These are phyloP conservation scores for Colletotrichum graminicola DNA, from an alignment of 2,329 filamentous ascomycete genomes.

Conservation along the genomic window DNA sequence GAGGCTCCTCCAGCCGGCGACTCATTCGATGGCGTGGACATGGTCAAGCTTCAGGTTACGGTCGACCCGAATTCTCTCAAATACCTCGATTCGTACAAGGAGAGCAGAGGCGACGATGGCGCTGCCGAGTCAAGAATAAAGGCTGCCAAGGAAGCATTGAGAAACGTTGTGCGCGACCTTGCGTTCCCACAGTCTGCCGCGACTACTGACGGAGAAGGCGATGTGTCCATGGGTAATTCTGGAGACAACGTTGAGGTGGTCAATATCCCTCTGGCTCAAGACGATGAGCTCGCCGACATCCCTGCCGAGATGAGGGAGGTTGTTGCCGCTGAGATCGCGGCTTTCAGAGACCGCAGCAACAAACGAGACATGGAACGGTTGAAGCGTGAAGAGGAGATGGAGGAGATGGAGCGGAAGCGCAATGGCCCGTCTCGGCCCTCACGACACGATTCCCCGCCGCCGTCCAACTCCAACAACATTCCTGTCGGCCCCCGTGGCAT, in stretches of 20 bases:
- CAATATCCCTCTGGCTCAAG: slow-evolving; percentile 86
- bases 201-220: slow-evolving; percentile 72
- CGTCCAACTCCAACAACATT: slow-evolving; percentile 75
- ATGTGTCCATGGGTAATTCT: slow-evolving; percentile 77
- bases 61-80: slow-evolving; percentile 86
- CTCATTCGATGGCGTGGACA: slow-evolving; percentile 70
- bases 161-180: slow-evolving; percentile 76
- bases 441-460: slow-evolving; percentile 79
- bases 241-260: slow-evolving; percentile 84
- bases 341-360: slow-evolving; percentile 92
- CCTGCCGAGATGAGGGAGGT: slow-evolving; percentile 96
- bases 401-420: slow-evolving; percentile 82
- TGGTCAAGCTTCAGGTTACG: slow-evolving; percentile 76
- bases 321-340: slow-evolving; percentile 92
- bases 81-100: slow-evolving; percentile 86
- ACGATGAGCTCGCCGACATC: slow-evolving; percentile 96
- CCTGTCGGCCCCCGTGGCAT: slow-evolving; percentile 80
- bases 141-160: slow-evolving; percentile 75
- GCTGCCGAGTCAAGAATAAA: slow-evolving; percentile 77
- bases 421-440: slow-evolving; percentile 74
- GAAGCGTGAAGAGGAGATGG: slow-evolving; percentile 90
- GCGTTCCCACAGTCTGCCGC: slow-evolving; percentile 72
- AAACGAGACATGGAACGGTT: slow-evolving; percentile 89
- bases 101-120: slow-evolving; percentile 72
- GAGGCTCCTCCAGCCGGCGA: slow-evolving; percentile 56